These are phyloP conservation scores for Aureobasidium uvarum DNA, from an alignment of 2,329 filamentous ascomycete species.

Conservation along the genomic window DNA sequence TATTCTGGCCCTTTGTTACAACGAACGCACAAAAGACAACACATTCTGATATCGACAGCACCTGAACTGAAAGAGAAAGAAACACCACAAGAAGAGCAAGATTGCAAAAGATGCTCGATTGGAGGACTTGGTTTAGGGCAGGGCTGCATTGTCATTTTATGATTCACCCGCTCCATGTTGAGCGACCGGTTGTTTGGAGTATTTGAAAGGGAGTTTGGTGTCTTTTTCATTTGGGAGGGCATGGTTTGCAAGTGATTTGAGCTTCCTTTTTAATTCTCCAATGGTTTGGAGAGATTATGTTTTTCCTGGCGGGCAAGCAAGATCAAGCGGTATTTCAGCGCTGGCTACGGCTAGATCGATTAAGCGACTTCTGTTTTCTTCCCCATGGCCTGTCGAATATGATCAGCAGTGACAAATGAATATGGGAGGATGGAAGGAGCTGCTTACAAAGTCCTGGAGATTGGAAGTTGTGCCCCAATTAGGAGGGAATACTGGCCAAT, in stretches of 20 bases:
- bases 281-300: neutral
- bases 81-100: neutral
- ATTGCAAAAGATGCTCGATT: neutral
- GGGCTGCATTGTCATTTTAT: neutral
- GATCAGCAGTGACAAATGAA: neutral
- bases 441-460: conserved; percentile 17
- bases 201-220: neutral
- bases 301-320: neutral
- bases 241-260: conserved; percentile 8
- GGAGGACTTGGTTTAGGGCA: neutral
- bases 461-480: conserved; percentile 7
- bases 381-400: neutral
- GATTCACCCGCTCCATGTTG: conserved; percentile 5
- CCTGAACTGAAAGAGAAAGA: neutral
- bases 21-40: neutral
- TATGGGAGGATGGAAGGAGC: neutral
- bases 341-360: conserved; percentile 14
- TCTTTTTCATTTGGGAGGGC: neutral
- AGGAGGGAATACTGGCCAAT: conserved; percentile 4
- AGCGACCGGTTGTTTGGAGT: conserved; percentile 3
- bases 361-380: neutral
- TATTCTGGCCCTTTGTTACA: neutral
- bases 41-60: conserved; percentile 22
- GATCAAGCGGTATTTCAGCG: conserved; percentile 15
- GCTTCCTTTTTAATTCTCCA: neutral